Base-by-base conservation (phyloP, 1,139 yeast species). In the Taphrina pruni region DNA sequence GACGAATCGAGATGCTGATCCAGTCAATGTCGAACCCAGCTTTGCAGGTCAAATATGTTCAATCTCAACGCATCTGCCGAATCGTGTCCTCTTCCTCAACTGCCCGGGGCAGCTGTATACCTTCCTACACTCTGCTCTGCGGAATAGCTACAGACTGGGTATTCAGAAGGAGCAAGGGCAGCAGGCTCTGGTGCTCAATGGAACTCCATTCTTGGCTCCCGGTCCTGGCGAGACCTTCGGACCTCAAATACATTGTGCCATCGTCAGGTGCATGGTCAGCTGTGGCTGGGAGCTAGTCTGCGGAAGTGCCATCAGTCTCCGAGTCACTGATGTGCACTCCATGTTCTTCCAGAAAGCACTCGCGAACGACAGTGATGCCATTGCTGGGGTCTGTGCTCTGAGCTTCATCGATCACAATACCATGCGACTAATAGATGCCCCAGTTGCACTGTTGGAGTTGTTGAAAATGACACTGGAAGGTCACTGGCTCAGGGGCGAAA, bases 1-100 rank as follows among this genome's bases (percentile, higher is more conserved):
- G 61, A 51, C 55, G 54, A 51, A 64, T 45, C 54, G 55, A 2
- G 56, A 64, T 26, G 67, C 67, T 2, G 67, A 64, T 36, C 67
- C 67, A 1, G 20, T 55, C 46, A 45, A 45, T 20, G 61, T 64
- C 32, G 67, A 64, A 26, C 61, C 67, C n/a, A 64, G 67, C 45
- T 64, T 43, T 36, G 61, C 60, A 11, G 52, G 52, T 9, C 67
- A 64, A 36, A 55, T 45, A 11, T 64, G 67, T 50, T 64, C 51
- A 21, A 46, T 64, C 38, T 52, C 60, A 7, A 64, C 67, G 21
- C 67, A 64, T 26, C 26, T 56, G 39, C 67, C 67, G n/a, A 64
- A 64, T 26, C 54, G 55, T 11, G 56, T 64, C 11, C 21, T 55
- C 41, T 35, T 64, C 21, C 55, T 64, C 48, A 64, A 64, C 21